phyloP scores from a whole-genome alignment of 2,329 filamentous ascomycete genomes.

The Botryotinia convoluta region DNA sequence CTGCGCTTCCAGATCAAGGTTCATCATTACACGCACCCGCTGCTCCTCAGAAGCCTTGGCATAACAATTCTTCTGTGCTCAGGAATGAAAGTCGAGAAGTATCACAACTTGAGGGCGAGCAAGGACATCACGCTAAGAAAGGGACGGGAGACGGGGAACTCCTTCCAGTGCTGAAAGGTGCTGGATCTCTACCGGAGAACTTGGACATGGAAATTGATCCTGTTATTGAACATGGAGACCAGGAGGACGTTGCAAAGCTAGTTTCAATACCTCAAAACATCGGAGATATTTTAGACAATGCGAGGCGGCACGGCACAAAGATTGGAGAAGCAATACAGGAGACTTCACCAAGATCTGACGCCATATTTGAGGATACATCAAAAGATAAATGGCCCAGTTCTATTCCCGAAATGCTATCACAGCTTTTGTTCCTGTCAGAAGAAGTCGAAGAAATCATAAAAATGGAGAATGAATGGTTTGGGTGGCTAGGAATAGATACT shows the following conservation, averaged over 20 bases:
- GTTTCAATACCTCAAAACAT: neutral
- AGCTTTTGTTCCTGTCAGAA: neutral
- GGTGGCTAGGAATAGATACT: neutral
- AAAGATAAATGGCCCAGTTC: too few relatives aligned
- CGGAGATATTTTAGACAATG: neutral
- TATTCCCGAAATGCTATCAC: neutral
- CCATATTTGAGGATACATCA: neutral
- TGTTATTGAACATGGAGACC: neutral
- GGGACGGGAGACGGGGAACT: neutral
- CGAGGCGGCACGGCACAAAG: neutral
- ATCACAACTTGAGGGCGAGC: too few relatives aligned
- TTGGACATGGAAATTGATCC: neutral
- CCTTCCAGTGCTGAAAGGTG: neutral
- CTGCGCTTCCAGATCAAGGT: neutral
- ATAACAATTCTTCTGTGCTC: too few relatives aligned
- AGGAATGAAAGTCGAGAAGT: neutral
- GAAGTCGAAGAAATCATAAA: neutral
- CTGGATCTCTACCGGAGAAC: neutral
- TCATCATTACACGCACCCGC: too few relatives aligned
- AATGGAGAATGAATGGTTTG: neutral
- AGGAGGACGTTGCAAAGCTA: neutral
- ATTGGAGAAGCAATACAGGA: neutral
- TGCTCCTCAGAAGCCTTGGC: too few relatives aligned
- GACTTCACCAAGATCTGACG: neutral
- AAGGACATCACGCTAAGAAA: neutral